Percentiles rank a stretch among this genome's conserved stretches.
phyloP scores from a whole-genome alignment of 2,329 filamentous ascomycete genomes.

The Alternaria arbusti region DNA sequence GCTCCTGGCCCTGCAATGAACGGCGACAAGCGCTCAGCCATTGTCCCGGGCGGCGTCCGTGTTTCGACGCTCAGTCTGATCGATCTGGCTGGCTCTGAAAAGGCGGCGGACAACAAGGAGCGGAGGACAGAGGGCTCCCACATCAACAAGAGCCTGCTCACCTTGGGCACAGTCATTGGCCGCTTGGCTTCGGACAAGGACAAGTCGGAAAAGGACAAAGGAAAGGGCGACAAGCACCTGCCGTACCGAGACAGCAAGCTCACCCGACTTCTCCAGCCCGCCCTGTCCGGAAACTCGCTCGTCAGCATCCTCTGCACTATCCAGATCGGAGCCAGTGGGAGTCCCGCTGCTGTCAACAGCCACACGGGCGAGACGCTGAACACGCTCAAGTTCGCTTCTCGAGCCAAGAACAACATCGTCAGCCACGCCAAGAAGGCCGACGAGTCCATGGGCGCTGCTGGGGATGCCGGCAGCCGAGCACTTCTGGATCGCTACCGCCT shows the following conservation, averaged over 20 bases:
- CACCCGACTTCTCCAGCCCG: slow-evolving; percentile 88
- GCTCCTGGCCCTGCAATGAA: slow-evolving; percentile 61
- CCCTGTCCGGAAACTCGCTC: slow-evolving; percentile 88
- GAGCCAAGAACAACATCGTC: slow-evolving; percentile 97
- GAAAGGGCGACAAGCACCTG: slow-evolving; percentile 88
- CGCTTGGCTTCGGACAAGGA: slow-evolving; percentile 90
- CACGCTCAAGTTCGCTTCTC: slow-evolving; percentile 93
- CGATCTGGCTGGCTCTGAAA: slow-evolving; percentile 94
- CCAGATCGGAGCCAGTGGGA: slow-evolving; percentile 80
- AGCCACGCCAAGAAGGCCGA: slow-evolving; percentile 95
- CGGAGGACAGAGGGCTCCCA: slow-evolving; percentile 92
- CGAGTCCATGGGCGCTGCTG: slow-evolving; percentile 79
- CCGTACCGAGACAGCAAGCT: slow-evolving; percentile 98
- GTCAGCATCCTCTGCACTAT: slow-evolving; percentile 98
- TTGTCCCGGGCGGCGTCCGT: slow-evolving; percentile 81
- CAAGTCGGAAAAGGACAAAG: slow-evolving; percentile 72
- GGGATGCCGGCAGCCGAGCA: slow-evolving; percentile 82
- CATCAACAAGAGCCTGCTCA: slow-evolving; percentile 97
- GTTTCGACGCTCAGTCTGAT: slow-evolving; percentile 96
- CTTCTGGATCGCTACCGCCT: slow-evolving; percentile 90
- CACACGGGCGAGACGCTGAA: slow-evolving; percentile 91
- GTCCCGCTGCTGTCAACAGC: slow-evolving; percentile 70
- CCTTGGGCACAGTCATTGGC: slow-evolving; percentile 92
- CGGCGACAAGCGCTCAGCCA: slow-evolving; percentile 49
- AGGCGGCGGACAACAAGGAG: slow-evolving; percentile 94